phyloP scores from a whole-genome alignment of 805 yeast species.

The Candida ortonii region DNA sequence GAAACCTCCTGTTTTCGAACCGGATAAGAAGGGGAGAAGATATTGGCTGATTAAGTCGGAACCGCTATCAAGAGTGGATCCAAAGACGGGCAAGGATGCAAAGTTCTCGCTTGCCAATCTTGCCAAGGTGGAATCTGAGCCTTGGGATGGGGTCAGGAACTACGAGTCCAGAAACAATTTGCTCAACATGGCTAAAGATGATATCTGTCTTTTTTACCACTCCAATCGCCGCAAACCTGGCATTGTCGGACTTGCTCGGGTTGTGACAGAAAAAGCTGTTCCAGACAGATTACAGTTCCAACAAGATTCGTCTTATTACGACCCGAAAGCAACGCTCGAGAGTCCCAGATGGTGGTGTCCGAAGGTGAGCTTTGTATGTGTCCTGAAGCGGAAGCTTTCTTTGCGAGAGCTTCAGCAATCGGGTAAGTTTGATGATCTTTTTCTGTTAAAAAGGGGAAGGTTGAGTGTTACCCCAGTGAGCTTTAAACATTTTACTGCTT shows the following conservation, averaged over 20 bases:
- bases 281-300: conserved; percentile 44
- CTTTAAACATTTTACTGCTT: conserved; percentile 38
- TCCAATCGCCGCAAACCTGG: conserved; percentile 56
- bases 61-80: conserved; percentile 47
- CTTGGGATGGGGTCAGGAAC: conserved; percentile 64
- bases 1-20: conserved; percentile 33
- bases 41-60: conserved; percentile 60
- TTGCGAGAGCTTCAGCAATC: conserved; percentile 38
- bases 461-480: conserved; percentile 52
- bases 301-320: conserved; percentile 43
- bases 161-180: conserved; percentile 54
- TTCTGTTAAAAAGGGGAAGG: conserved; percentile 47
- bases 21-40: conserved; percentile 29
- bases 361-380: conserved; percentile 42
- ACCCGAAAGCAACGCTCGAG: conserved; percentile 40
- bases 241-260: conserved; percentile 48
- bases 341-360: conserved; percentile 59
- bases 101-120: conserved; percentile 46
- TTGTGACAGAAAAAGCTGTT: conserved; percentile 31
- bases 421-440: conserved; percentile 37
- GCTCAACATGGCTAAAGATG: conserved; percentile 45
- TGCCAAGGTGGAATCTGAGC: conserved; percentile 35
- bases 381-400: conserved; percentile 41
- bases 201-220: conserved; percentile 50
- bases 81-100: conserved; percentile 46